Evolutionary conservation across 1,139 yeast genomes (phyloP).

Genomic region (Spencermartinsiella ligniputridi): DNA sequence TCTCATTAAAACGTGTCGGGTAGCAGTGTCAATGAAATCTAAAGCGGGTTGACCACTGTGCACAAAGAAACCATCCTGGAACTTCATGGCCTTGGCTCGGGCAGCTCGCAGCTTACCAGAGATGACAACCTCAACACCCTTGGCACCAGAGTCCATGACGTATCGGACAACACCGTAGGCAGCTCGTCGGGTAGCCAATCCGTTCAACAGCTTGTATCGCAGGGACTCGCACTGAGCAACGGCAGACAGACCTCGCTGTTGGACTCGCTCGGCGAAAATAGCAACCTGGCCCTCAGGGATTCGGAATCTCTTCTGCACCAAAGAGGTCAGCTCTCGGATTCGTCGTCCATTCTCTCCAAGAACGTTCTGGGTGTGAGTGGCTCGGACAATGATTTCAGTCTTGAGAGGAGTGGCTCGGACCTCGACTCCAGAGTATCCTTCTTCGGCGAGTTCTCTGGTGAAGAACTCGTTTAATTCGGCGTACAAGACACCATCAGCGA

Average conservation of each 20-base stretch:
- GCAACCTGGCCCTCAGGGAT: constrained; percentile 91
- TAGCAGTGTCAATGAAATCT: constrained; percentile 97
- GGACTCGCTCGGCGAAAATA: constrained; percentile 98
- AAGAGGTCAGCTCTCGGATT: constrained; percentile 97
- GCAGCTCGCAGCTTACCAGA: constrained; percentile 99
- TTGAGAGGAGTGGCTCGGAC: constrained; percentile 98
- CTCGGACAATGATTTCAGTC: constrained; percentile 98
- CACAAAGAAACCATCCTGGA: constrained; percentile 99
- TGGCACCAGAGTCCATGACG: constrained; percentile 99
- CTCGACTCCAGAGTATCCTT: constrained; percentile 99
- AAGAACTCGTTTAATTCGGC: constrained; percentile 99
- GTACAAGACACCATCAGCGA: constrained; percentile 99
- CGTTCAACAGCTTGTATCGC: constrained; percentile 96
- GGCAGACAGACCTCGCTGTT: constrained; percentile 99
- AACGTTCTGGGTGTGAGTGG: constrained; percentile 98
- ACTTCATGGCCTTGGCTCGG: constrained; percentile 99
- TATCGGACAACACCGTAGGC: constrained; percentile 99
- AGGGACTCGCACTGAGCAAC: constrained; percentile 99
- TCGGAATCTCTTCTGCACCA: constrained; percentile 98
- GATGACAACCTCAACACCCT: constrained; percentile 99
- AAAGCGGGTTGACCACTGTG: constrained; percentile 99
- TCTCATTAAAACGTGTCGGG: constrained; percentile 99
- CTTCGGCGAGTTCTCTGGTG: constrained; percentile 99
- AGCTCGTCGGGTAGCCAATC: constrained; percentile 99
- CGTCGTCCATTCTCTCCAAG: constrained; percentile 99